Evolutionary conservation across 192 early-diverging fungal species (phyloP), one percentile per base, ranked within the genome.

Genomic region (Diversispora epigaea): DNA sequence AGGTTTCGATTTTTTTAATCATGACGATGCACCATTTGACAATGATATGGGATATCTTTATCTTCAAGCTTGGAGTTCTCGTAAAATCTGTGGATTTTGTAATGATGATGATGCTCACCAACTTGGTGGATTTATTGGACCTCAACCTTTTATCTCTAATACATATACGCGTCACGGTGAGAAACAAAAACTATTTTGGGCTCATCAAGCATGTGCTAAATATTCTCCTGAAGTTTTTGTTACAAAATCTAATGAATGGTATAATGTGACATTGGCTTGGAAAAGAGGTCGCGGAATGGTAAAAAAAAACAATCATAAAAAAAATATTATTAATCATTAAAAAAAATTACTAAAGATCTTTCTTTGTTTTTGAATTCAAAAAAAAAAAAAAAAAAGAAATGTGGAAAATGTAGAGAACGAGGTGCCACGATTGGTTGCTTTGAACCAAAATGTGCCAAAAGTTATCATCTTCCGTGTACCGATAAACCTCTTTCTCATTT

Each of bases 361-460:
- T 14, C 25, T 75, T 17, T 19, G 49, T 68, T 60, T 17, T 55
- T 67, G n/a, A n/a, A n/a, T n/a, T n/a, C n/a, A n/a, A n/a, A n/a
- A n/a, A n/a, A n/a, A n/a, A n/a, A 11, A 76, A 54, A 17, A 54
- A 4, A 17, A 17, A 11, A 90, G 87, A 86, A 86, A 82, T 95
- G 95, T 68, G 81, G 83, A 6, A 79, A 56, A 3, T 97, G 95
- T 79, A 89, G 88, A 64, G 89, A 91, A 74, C 88, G 89, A 11
- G 95, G 95, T 0, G 94, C 95, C 0, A 93, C 94, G 0, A 84
- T 93, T 41, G 94, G 94, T 10, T 97, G 95, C 76, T 96, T 96
- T 77, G 89, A 96, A 70, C 85, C 86, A 6, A 89, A 92, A 63
- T 97, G 95, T 76, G 80, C 85, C n/a, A 83, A 86, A 67, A 93